Percentiles rank a stretch among this genome's conserved stretches.
phyloP scores from a whole-genome alignment of 768 basidiomycete genomes.

The Porpolomopsis calyptriformis region DNA sequence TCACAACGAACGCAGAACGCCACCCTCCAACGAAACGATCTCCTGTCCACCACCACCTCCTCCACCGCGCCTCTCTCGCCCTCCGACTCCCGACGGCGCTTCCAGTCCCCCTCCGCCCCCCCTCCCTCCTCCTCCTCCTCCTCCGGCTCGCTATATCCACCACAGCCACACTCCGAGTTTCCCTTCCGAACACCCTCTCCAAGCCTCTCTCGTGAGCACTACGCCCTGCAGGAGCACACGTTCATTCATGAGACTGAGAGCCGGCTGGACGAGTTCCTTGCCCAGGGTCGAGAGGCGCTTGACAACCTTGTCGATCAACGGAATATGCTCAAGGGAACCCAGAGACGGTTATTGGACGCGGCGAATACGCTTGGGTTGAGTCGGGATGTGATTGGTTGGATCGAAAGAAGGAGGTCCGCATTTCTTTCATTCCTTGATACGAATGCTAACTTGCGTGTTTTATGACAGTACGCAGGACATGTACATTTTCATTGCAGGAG shows the following conservation, averaged over 20 bases:
- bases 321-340: constrained; percentile 88
- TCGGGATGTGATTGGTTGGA: constrained; percentile 93
- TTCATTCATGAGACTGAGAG: constrained; percentile 79
- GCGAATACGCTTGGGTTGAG: constrained; percentile 93
- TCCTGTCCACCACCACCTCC: constrained; percentile 21
- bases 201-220: constrained; percentile 47
- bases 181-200: background rate
- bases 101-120: constrained; percentile 40
- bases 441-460: constrained; percentile 4
- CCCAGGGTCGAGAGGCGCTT: constrained; percentile 84
- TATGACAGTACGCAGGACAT: constrained; percentile 77
- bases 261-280: constrained; percentile 80
- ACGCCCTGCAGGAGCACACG: constrained; percentile 79
- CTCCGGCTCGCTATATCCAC: constrained; percentile 52
- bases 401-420: constrained; percentile 83
- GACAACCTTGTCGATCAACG: constrained; percentile 90
- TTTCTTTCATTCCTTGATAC: background rate
- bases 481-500: constrained; percentile 85
- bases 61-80: constrained; percentile 32
- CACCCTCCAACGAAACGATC: constrained; percentile 26
- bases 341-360: constrained; percentile 72
- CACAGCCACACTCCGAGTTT: constrained; percentile 33
- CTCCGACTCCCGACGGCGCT: constrained; percentile 59
- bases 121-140: constrained; percentile 65
- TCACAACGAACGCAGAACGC: constrained; percentile 37